Base-by-base conservation (phyloP, 2,329 filamentous ascomycete genomes). In the Ophiosphaerella herpotricha region DNA sequence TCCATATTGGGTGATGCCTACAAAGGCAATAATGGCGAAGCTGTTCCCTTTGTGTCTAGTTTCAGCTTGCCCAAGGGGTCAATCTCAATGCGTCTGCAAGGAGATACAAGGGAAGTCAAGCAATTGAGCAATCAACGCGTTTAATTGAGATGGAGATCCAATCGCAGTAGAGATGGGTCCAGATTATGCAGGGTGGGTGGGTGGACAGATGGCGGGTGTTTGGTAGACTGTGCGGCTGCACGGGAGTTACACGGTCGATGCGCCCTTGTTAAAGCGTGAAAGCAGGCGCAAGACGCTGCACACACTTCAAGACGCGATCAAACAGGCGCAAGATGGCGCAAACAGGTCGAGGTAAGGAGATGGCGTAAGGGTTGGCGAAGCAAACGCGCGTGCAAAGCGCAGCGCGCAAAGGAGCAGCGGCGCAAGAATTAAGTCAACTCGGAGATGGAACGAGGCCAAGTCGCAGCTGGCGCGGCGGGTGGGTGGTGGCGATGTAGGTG, bases 201-300 rank as follows among this genome's bases (percentile, higher is more conserved):
- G 42, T 60, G 34, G 50, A 46, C 50, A 57, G 50, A 41, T 59
- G 49, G 52, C 47, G 60, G 67, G 52, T 50, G 67, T 64, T 65
- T 63, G 66, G 61, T 55, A 60, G 67, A 67, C 63, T 58, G 63
- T 68, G 66, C 62, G 60, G 60, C 60, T 63, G 61, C 64, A 64
- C 48, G 52, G 41, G 43, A 48, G 67, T 70, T 68, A 68, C 67
- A 71, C 66, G 51, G 60, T 58, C 54, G 51, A 42, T 48, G 58
- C 54, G 64, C 48, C 57, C 54, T 63, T 57, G 57, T 39, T 49
- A 48, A 37, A 50, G 58, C 44, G 46, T 33, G 45, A 43, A 48
- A 54, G 54, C 47, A 48, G 51, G 57, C 45, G 51, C 52, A 55
- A 58, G 57, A 55, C 43, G 54, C 55, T 45, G 64, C 61, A 60